Base-by-base conservation (phyloP, 1,284 basidiomycete species). In the Heterobasidion parviporum region DNA sequence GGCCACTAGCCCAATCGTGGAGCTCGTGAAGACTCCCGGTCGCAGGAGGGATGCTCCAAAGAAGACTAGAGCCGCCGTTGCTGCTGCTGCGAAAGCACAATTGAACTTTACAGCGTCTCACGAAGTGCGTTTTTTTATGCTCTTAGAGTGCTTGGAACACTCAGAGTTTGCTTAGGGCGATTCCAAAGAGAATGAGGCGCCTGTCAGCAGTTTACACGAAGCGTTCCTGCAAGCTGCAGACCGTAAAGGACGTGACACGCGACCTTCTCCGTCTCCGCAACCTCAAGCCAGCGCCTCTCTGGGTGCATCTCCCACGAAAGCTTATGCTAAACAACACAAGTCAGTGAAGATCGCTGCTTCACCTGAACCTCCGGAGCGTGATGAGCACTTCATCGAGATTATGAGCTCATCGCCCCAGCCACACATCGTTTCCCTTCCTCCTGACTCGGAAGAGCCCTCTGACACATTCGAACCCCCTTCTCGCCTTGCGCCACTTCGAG, bases 11-110 rank as follows among this genome's bases (percentile, higher is more conserved):
- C 77, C 81, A 12, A 76, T 91, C 12, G 83, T 89, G 54, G 87
- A 91, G 55, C 76, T 92, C n/a, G 80, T 91, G 7, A 92, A 92
- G 71, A 92, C 89, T 2, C 89, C 89, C 32, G 83, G 84, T 38
- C 79, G 87, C 41, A 88, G 80, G 69, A 85, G 78, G 69, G 75
- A 74, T 53, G 68, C 75, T 12, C 70, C 72, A 6, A 79, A 75
- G 63, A 80, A 77, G 60, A 74, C 78, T 18, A 79, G 81, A 57
- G 66, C 71, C 33, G 71, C 68, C 20, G 61, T 67, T n/a, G 64
- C 69, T 41, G 68, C 74, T 1, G 65, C 74, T 6, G 77, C 78
- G 10, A 82, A 79, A 62, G 68, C 76, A 55, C 76, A 74, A 54
- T 70, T 65, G 8, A 62, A 72, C 18, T 64, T 73, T 9, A 64